A percentile compares a stretch with the other conserved stretches of the same genome.
Evolutionary conservation across 768 basidiomycete species (phyloP).

Genomic region (Mrakia gelida): DNA sequence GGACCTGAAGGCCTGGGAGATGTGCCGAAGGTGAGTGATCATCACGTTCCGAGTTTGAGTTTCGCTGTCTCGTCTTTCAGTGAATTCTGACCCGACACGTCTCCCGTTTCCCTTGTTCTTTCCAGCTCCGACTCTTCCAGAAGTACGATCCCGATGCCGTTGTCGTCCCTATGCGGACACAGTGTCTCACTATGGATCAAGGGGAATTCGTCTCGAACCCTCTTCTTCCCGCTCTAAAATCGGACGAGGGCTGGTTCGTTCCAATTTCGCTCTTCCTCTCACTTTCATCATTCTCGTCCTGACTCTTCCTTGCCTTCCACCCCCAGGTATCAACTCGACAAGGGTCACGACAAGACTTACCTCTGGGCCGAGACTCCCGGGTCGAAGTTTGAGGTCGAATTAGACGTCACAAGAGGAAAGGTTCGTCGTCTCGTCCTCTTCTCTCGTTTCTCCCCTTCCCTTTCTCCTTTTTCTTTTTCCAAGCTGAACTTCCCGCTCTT

Average conservation of each 20-base stretch:
- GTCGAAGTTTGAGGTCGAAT: neutral
- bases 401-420: slow-evolving; percentile 4
- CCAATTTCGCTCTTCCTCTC: neutral
- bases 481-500: neutral
- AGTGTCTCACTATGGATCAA: neutral
- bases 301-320: neutral
- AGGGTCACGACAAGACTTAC: slow-evolving; percentile 5
- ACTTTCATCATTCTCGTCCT: neutral
- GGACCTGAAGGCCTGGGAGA: neutral
- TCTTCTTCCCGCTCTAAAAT: neutral
- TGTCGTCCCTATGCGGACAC: neutral
- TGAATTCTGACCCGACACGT: neutral
- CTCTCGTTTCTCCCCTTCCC: neutral
- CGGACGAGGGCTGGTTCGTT: neutral
- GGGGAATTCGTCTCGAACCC: slow-evolving; percentile 4
- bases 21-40: neutral
- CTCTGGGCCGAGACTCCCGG: neutral
- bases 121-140: neutral
- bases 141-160: neutral
- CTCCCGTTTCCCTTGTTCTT: neutral
- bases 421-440: neutral
- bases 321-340: neutral
- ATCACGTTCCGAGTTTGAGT: too few species aligned
- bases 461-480: too few species aligned
- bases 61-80: too few species aligned